A percentile compares a stretch with the other conserved stretches of the same genome.
phyloP scores from a whole-genome alignment of 495 filamentous ascomycete species.

The Monascus purpureus region DNA sequence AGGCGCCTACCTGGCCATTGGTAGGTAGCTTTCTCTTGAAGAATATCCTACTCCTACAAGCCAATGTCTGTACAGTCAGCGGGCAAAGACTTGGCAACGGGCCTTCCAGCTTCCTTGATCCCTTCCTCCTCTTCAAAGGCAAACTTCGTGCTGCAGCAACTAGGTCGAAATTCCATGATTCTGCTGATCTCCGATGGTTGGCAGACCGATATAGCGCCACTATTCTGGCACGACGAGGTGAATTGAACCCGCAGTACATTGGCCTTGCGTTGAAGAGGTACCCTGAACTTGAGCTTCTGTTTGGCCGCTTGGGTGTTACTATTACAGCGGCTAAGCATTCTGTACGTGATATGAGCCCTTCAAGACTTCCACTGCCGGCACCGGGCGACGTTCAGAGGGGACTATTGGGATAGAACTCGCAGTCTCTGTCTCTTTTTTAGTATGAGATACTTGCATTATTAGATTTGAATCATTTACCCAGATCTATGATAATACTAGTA shows the following conservation, averaged over 20 bases:
- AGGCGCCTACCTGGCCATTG: too few species aligned
- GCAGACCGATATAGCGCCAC: slow-evolving; percentile 1
- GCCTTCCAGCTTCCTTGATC: slow-evolving; percentile 9
- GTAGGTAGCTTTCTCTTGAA: too few species aligned
- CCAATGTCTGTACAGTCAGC: slow-evolving; percentile 3
- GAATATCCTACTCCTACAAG: too few species aligned
- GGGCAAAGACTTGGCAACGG: slow-evolving; percentile 8
- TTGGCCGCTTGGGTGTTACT: slow-evolving; percentile 3
- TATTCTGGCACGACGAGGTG: slow-evolving; percentile 2
- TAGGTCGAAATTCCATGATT: slow-evolving; percentile 10
- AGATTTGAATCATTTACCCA: too few species aligned
- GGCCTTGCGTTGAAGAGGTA: slow-evolving; percentile 6
- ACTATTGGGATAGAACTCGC: slow-evolving; percentile 5
- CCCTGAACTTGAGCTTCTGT: slow-evolving; percentile 5
- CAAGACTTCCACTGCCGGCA: slow-evolving; percentile 4
- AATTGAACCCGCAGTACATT: slow-evolving; percentile 5
- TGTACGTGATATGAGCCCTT: slow-evolving; percentile 3
- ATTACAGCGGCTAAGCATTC: slow-evolving; percentile 1
- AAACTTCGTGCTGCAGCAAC: slow-evolving; percentile 13
- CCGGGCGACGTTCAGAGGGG: slow-evolving; percentile 5
- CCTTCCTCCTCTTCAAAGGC: slow-evolving; percentile 13
- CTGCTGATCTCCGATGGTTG: slow-evolving; percentile 10
- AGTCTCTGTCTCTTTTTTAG: slow-evolving; percentile 1
- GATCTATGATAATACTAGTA: too few species aligned
- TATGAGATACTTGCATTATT: slow-evolving; percentile 5